Evolutionary conservation across 495 filamentous ascomycete species (phyloP), one percentile per base, ranked within the genome.

Genomic region (Tuber microsphaerosporum): DNA sequence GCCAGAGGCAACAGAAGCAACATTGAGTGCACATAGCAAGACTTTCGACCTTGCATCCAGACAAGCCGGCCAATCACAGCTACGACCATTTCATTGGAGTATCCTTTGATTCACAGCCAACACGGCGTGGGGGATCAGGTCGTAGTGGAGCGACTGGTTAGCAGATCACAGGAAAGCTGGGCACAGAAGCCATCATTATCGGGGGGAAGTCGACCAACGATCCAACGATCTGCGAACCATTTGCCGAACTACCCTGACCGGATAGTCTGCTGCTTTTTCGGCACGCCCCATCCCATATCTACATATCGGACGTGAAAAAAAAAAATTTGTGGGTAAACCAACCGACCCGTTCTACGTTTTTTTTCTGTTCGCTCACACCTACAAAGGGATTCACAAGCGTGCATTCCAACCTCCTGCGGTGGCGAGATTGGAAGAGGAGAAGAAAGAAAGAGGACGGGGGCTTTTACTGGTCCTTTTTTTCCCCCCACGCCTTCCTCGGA

Each of bases 161-260:
- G 56, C 56, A 65, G 56, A 65, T 31, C 56, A 65, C 26, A 65
- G 56, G 56, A 31, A 65, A 65, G 26, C n/a, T 34, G 56, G 56
- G 34, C 56, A 65, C 56, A 31, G 51, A 70, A 70, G 70, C 51
- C 65, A 70, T 44, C 73, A 78, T 34, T 34, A 72, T 79, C 76
- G 73, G 73, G 75, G 76, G n/a, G n/a, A n/a, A n/a, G 72, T 73
- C 61, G 73, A 72, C 56, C 70, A 75, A 75, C 77, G 73, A 79
- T 79, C 70, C 78, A 73, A 73, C 78, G 73, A 42, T 41, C 74
- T 73, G 61, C 61, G 74, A 71, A 41, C 70, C 76, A 75, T 71
- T 73, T 79, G 73, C 78, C 65, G 77, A 71, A 73, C 77, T 79
- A 43, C 76, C 56, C 76, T 79, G 77, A 79, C 77, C 75, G 70